Conservation (phyloP, 2,329 filamentous ascomycete species). For the Zymoseptoria pseudotritici region DNA sequence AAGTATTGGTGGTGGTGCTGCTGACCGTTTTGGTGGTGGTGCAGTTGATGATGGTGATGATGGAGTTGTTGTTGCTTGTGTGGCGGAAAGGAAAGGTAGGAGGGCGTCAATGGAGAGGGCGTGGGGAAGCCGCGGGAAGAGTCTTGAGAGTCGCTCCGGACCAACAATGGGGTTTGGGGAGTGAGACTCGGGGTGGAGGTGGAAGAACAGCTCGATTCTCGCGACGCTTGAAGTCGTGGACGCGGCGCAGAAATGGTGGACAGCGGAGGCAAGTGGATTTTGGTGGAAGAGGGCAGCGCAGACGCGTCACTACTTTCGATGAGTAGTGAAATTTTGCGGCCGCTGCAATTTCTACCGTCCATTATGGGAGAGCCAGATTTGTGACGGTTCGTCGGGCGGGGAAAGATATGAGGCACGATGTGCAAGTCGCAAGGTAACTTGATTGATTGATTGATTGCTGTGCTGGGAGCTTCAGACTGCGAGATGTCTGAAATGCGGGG, state of each 20-base stretch:
- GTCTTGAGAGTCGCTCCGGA: slow-evolving; percentile 42
- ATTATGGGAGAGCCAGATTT: slow-evolving; percentile 33
- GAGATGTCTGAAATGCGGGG: neutral
- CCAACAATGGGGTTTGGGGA: slow-evolving; percentile 40
- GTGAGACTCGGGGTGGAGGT: slow-evolving; percentile 40
- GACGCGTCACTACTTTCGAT: slow-evolving; percentile 38
- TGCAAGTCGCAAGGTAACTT: neutral
- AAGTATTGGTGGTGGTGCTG: slow-evolving; percentile 18
- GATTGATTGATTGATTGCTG: neutral
- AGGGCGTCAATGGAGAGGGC: slow-evolving; percentile 42
- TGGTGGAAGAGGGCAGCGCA: slow-evolving; percentile 9
- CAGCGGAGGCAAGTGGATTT: slow-evolving; percentile 20
- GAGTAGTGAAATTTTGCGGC: slow-evolving; percentile 44
- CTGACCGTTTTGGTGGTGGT: slow-evolving; percentile 7
- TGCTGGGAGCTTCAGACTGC: neutral
- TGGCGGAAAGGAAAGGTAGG: slow-evolving; percentile 26
- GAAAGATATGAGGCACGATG: neutral
- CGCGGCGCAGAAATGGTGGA: slow-evolving; percentile 3
- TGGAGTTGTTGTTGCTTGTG: slow-evolving; percentile 16
- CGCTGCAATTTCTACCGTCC: slow-evolving; percentile 46
- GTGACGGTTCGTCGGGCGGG: slow-evolving; percentile 3
- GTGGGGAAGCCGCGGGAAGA: slow-evolving; percentile 34
- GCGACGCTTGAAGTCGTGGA: slow-evolving; percentile 29
- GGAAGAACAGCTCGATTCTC: slow-evolving; percentile 33
- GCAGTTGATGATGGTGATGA: neutral